These are phyloP conservation scores for Talaromyces piceae DNA, from an alignment of 2,329 filamentous ascomycete species.

Conservation along the genomic window DNA sequence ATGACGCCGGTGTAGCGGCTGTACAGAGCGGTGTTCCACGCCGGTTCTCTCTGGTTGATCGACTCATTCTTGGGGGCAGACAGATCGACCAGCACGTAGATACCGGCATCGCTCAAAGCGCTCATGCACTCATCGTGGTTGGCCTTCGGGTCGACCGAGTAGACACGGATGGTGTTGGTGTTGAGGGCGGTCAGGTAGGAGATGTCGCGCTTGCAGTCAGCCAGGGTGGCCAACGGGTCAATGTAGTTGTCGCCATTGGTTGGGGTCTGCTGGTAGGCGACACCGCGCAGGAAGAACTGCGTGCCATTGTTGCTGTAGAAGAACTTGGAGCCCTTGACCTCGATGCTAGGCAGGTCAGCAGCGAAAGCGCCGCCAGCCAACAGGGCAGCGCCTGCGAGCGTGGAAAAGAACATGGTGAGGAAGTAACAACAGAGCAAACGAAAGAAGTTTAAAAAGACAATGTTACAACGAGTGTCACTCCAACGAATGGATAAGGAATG, in stretches of 20 bases:
- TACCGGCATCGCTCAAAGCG: neutral
- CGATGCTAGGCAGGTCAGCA: neutral
- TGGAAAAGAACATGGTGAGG: conserved; percentile 39
- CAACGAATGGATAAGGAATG: too few species aligned
- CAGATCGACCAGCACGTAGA: conserved; percentile 53
- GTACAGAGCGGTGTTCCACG: conserved; percentile 46
- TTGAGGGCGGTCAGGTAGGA: conserved; percentile 68
- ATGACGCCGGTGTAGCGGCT: conserved; percentile 49
- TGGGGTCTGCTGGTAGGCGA: conserved; percentile 73
- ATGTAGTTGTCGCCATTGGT: conserved; percentile 44
- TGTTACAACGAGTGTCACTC: neutral
- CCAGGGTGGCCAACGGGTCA: conserved; percentile 71
- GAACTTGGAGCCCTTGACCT: conserved; percentile 58
- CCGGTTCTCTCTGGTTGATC: conserved; percentile 44
- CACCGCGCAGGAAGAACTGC: conserved; percentile 80
- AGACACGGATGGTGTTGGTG: conserved; percentile 40
- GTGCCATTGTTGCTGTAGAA: conserved; percentile 77
- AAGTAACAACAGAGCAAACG: neutral
- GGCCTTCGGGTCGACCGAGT: neutral
- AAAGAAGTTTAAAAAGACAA: neutral
- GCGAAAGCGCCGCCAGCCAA: neutral
- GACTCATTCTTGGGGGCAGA: conserved; percentile 43
- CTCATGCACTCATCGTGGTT: conserved; percentile 1
- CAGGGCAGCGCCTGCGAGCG: conserved; percentile 28
- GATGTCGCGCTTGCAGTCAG: conserved; percentile 74